Evolutionary conservation across 2,329 filamentous ascomycete species (phyloP), one percentile per base, ranked within the genome.

Genomic region (Aspergillus japonicus): DNA sequence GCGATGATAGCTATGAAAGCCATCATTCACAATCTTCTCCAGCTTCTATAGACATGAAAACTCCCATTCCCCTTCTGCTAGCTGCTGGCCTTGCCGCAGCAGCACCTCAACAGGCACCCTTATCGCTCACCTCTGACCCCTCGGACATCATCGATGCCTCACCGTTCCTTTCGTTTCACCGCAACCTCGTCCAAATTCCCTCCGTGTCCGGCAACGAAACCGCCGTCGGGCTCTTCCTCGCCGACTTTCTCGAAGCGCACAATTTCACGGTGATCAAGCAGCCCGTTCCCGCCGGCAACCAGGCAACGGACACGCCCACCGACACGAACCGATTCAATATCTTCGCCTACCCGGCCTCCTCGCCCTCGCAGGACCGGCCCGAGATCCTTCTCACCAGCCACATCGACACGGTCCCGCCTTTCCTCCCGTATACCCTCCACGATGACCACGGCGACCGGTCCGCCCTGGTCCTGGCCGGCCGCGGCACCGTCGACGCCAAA

Each of bases 141-240:
- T 53, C 75, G 5, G 64, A 74, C 47, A 69, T 79, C 44, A 77
- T 81, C 52, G 68, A 72, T n/a, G 65, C 64, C 21, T 80, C 78
- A 1, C 75, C 77, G 2, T 83, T 96, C 0, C 82, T 96, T 48
- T 82, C 83, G 19, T 83, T 96, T 12, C 92, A 96, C 77, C 85
- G 87, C 56, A 83, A 86, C 16, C 85, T 96, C n/a, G 82, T 93
- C 31, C 81, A 89, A 59, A 89, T 89, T 49, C 82, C 89, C 53
- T 96, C 91, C 0, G 83, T 92, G 63, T 87, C 85, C 3, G 85
- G 85, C 50, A 82, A 88, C 62, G 92, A 96, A 73, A 78, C 84
- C 47, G 77, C 82, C 0, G 87, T 92, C 7, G 91, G 88, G 48
- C 72, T 83, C 51, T 92, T 88, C 76, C 82, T 96, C 5, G 80